Conservation (phyloP, 768 basidiomycete genomes). For the Floccularia luteovirens region DNA sequence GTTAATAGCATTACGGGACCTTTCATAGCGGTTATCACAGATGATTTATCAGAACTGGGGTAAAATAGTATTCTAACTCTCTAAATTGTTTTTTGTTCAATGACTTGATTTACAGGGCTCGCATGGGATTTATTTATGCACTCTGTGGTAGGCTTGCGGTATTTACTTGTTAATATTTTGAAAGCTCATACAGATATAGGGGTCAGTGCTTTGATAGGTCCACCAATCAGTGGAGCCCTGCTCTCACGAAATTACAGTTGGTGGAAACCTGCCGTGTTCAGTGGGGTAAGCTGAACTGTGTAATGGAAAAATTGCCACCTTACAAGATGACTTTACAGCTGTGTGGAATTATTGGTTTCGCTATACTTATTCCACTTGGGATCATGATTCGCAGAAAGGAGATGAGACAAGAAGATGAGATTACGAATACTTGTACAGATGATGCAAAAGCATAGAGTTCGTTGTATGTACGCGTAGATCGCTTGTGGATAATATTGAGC, state of each 20-base stretch:
- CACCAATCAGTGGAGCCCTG: slow-evolving; percentile 1
- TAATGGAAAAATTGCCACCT: no score
- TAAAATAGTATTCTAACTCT: not conserved
- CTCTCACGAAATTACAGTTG: not conserved
- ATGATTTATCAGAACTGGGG: slow-evolving; percentile 1
- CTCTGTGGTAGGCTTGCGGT: not conserved
- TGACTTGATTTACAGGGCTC: not conserved
- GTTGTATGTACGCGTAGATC: no score
- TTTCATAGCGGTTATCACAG: not conserved
- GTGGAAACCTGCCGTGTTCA: slow-evolving; percentile 2
- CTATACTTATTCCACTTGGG: no score
- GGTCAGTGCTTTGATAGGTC: not conserved
- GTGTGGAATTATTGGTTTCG: no score
- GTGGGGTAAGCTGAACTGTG: slow-evolving; percentile 4
- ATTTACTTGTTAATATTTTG: not conserved
- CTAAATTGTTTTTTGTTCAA: not conserved
- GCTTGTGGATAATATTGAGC: no score
- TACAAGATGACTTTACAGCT: no score
- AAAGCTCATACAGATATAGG: not conserved
- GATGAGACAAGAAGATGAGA: no score
- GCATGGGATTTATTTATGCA: slow-evolving; percentile 1
- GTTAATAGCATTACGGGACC: not conserved
- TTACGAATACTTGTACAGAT: no score
- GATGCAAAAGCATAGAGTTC: no score
- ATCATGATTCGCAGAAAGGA: no score